Evolutionary conservation across 768 basidiomycete genomes (phyloP).

Genomic region (Trametes maxima): DNA sequence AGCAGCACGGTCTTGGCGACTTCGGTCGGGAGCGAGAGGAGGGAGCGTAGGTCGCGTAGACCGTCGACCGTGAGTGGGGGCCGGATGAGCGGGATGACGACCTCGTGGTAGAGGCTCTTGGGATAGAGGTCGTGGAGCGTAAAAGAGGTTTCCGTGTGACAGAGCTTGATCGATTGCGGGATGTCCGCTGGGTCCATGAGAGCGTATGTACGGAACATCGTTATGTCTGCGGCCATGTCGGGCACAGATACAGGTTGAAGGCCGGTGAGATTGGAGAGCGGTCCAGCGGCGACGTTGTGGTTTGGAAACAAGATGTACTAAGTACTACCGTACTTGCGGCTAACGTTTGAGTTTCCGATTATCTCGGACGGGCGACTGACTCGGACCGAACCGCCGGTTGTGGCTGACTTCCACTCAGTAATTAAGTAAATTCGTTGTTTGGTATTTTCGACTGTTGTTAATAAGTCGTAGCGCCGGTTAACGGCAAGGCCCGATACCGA

Average conservation of each 20-base stretch:
- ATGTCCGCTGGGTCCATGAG: conserved; percentile 49
- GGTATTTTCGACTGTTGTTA: no score
- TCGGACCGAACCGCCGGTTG: neutral
- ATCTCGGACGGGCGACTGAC: neutral
- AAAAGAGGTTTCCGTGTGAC: conserved; percentile 53
- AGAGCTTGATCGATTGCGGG: conserved; percentile 63
- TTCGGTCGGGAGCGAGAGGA: conserved; percentile 57
- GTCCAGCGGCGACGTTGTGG: neutral
- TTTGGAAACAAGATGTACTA: neutral
- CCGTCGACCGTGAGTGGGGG: conserved; percentile 35
- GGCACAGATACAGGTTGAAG: neutral
- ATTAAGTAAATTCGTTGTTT: no score
- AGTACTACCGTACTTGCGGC: neutral
- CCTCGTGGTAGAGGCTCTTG: conserved; percentile 86
- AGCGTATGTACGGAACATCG: conserved; percentile 65
- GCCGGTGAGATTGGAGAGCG: neutral
- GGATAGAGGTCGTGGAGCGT: conserved; percentile 78
- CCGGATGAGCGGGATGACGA: conserved; percentile 66
- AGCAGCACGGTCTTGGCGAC: conserved; percentile 56
- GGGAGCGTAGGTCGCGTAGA: conserved; percentile 56
- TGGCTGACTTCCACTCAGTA: neutral
- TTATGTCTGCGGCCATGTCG: conserved; percentile 36
- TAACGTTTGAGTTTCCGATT: neutral
- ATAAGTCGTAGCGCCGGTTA: no score
- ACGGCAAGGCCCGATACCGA: no score